Conservation (phyloP, 352 stramenopile species). For the Nothophytophthora sp. region DNA sequence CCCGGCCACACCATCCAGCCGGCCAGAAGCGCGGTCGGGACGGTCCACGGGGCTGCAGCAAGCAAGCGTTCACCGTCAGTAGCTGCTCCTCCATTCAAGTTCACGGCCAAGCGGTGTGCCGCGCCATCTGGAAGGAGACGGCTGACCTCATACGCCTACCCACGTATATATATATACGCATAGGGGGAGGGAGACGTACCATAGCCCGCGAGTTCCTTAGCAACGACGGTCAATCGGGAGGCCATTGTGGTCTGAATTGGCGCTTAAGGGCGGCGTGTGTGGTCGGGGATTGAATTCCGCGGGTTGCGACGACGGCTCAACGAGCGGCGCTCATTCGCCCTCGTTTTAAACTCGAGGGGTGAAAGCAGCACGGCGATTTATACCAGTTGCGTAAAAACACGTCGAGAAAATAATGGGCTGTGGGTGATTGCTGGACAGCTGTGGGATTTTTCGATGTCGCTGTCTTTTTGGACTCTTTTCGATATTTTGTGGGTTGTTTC, state of each 20-base stretch:
- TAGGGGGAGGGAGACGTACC: slow-evolving; percentile 31
- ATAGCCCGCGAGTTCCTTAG: slow-evolving; percentile 50
- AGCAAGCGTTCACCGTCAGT: too few relatives aligned
- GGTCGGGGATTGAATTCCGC: too few relatives aligned
- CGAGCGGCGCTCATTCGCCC: too few relatives aligned
- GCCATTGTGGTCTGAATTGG: slow-evolving; percentile 14
- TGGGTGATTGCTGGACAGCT: too few relatives aligned
- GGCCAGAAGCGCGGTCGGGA: slow-evolving; percentile 44
- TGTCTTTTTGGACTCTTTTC: too few relatives aligned
- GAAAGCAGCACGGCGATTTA: too few relatives aligned
- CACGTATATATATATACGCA: not conserved
- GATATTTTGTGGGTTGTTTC: too few relatives aligned
- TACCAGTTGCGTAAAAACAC: too few relatives aligned
- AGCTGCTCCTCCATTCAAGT: too few relatives aligned
- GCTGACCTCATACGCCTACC: not conserved
- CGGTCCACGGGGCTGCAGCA: slow-evolving; percentile 49
- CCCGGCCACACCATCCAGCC: slow-evolving; percentile 76
- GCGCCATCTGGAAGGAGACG: not conserved
- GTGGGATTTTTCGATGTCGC: too few relatives aligned
- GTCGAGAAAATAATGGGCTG: too few relatives aligned
- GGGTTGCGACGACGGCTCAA: slow-evolving; percentile 4
- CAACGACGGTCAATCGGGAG: slow-evolving; percentile 43
- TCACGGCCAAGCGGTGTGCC: not conserved
- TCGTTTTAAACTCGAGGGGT: too few relatives aligned
- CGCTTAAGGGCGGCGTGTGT: not conserved